Conservation (phyloP, 495 filamentous ascomycete species). For the Chaetomidium leptoderma region DNA sequence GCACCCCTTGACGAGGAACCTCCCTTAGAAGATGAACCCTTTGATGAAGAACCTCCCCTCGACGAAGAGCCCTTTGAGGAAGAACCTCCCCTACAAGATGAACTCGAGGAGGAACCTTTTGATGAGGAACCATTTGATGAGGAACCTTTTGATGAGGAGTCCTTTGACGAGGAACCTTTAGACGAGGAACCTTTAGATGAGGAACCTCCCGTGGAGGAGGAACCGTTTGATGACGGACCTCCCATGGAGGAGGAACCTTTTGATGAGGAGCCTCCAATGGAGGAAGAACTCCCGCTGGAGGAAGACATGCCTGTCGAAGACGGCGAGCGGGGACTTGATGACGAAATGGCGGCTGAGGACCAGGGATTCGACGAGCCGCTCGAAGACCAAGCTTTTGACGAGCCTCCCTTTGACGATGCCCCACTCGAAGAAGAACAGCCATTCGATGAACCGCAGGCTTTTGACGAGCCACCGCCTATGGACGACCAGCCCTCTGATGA, state of each 20-base stretch:
- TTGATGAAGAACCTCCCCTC: not conserved
- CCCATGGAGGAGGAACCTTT: not conserved
- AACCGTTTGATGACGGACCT: not conserved
- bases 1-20: not conserved
- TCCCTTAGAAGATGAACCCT: not conserved
- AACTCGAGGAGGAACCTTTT: not conserved
- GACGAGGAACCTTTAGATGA: not conserved
- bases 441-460: too few relatives aligned
- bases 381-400: too few relatives aligned
- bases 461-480: too few relatives aligned
- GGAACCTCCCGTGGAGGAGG: not conserved
- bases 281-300: not conserved
- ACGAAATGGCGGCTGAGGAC: too few relatives aligned
- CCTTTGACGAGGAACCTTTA: not conserved
- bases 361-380: too few relatives aligned
- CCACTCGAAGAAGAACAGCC: too few relatives aligned
- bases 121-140: not conserved
- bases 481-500: too few relatives aligned
- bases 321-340: too few relatives aligned
- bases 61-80: slow-evolving; percentile 1
- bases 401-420: too few relatives aligned
- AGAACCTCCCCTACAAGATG: not conserved
- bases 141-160: not conserved
- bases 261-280: not conserved
- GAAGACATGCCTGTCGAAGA: not conserved